These are phyloP conservation scores for Dichotomocladium elegans DNA, from an alignment of 371 early-diverging fungal species.

Conservation along the genomic window DNA sequence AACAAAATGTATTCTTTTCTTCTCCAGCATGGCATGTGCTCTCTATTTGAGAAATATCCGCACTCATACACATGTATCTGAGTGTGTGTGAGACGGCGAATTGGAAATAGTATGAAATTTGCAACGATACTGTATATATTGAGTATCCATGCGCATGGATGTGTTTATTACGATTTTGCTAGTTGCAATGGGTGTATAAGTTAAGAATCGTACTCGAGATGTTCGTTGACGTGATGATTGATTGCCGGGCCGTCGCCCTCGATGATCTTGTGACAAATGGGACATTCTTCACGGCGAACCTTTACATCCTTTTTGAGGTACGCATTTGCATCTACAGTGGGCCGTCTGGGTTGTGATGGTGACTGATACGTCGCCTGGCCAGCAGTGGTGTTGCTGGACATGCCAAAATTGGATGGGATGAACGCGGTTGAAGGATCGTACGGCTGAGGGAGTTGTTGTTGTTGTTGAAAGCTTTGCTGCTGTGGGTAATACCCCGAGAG, in stretches of 20 bases:
- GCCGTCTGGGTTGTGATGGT: conserved; percentile 21
- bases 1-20: too few relatives aligned
- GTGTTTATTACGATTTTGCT: not conserved
- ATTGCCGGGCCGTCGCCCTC: conserved; percentile 49
- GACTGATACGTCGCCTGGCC: conserved; percentile 7
- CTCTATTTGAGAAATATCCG: too few relatives aligned
- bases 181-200: not conserved
- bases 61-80: too few relatives aligned
- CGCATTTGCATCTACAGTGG: conserved; percentile 34
- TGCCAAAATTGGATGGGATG: conserved; percentile 37
- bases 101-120: too few relatives aligned
- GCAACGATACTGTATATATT: too few relatives aligned
- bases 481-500: too few relatives aligned
- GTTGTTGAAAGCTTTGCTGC: conserved; percentile 18
- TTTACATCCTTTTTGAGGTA: conserved; percentile 24
- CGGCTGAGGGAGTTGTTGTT: conserved; percentile 13
- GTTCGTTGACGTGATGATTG: conserved; percentile 49
- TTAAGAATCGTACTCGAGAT: conserved; percentile 17
- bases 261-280: conserved; percentile 39
- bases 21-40: too few relatives aligned
- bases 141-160: too few relatives aligned
- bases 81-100: too few relatives aligned
- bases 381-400: conserved; percentile 6
- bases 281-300: conserved; percentile 40
- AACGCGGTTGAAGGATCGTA: conserved; percentile 20